phyloP scores from a whole-genome alignment of 2,329 filamentous ascomycete species.

The Zymoseptoria pseudotritici region DNA sequence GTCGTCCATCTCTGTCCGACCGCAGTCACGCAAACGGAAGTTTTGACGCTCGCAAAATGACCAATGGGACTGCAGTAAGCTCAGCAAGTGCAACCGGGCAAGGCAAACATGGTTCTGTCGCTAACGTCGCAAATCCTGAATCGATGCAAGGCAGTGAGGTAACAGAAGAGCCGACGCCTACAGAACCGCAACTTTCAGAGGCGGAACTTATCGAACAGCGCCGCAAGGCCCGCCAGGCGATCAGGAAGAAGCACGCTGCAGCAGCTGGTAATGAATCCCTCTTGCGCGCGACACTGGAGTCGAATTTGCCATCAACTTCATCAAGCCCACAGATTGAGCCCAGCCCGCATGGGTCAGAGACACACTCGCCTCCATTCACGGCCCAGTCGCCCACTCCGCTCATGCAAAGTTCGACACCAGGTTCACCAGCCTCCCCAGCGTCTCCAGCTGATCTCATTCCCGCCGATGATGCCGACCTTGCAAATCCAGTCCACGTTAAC shows the following conservation, averaged over 20 bases:
- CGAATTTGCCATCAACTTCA: conserved; percentile 20
- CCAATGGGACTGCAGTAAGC: neutral
- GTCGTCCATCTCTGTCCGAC: conserved; percentile 2
- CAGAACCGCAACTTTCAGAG: conserved; percentile 57
- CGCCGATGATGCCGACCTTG: conserved; percentile 35
- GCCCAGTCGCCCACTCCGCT: conserved; percentile 32
- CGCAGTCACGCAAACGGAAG: conserved; percentile 10
- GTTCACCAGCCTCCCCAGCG: conserved; percentile 25
- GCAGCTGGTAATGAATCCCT: conserved; percentile 50
- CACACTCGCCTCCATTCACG: conserved; percentile 21
- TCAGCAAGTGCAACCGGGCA: conserved; percentile 4
- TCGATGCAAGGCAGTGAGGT: conserved; percentile 32
- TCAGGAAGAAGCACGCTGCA: conserved; percentile 70
- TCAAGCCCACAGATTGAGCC: conserved; percentile 33
- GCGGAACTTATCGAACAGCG: conserved; percentile 78
- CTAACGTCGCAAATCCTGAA: neutral
- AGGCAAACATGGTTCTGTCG: conserved; percentile 1
- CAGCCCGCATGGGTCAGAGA: conserved; percentile 18
- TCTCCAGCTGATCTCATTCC: conserved; percentile 34
- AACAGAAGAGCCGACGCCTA: conserved; percentile 34
- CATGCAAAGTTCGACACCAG: conserved; percentile 16
- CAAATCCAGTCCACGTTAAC: conserved; percentile 26
- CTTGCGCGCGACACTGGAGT: conserved; percentile 56
- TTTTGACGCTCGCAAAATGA: conserved; percentile 3
- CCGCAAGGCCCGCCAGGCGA: conserved; percentile 74